Base-by-base conservation (phyloP, 2,329 filamentous ascomycete species). In the Cladobotryum protrusum region DNA sequence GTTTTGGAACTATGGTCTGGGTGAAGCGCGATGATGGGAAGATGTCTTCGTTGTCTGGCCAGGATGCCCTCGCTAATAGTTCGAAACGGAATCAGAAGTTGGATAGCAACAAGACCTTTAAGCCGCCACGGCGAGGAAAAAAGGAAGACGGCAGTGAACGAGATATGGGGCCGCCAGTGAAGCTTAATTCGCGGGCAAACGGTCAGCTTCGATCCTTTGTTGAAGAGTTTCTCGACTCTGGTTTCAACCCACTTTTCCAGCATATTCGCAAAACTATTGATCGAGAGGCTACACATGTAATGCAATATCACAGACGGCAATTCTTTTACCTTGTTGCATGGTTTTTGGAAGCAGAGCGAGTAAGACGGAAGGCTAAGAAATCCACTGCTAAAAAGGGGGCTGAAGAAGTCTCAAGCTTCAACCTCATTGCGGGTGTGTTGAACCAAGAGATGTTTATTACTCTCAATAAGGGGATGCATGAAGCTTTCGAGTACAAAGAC, bases 1-100 rank as follows among this genome's bases (percentile, higher is more conserved):
- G 93, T 33, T 99, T 97, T 61, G 93, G 93, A 3, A 95, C 91
- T 11, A 97, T 97, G 88, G 83, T 96, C 33, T 97, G 92, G 91
- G 82, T 99, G 35, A 89, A 95, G 70, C 78, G 91, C 49, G 87
- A 90, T 44, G 86, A 91, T 58, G 83, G 86, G 45, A 91, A 91
- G 61, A 81, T 93, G 59, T 86, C 88, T 0, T 90, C 91, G 0
- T 79, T 99, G 2, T 91, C 90, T 0, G 93, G 93, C 1, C 92
- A 97, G 63, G 86, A 90, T 59, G 87, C 87, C 4, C 78, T 99
- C 41, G 79, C 83, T 3, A 83, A 89, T 59, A 79, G 83, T 6
- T 78, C 86, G 8, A 79, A 80, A 36, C 86, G 87, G 6, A 79
- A 96, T 56, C 78, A 87, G 45, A 95, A 96, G 65, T 90, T 99